Conservation (phyloP, 176 grass and related monocot genomes). For the Lolium rigidum region DNA sequence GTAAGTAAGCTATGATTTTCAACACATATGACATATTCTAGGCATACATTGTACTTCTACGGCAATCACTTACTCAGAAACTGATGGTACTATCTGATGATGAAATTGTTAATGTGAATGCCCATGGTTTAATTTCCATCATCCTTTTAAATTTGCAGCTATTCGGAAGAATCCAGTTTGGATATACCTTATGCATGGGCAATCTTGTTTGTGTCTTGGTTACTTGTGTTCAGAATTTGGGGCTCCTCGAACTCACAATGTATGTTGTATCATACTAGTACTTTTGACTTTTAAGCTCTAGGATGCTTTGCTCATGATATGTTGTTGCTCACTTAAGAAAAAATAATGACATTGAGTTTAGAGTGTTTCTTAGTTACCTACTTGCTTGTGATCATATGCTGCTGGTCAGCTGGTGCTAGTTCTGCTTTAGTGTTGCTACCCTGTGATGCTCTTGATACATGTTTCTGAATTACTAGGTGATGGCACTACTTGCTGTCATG, state of each 20-base stretch:
- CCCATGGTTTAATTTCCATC: not conserved
- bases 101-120: not conserved
- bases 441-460: too few species aligned
- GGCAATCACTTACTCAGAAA: not conserved
- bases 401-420: too few species aligned
- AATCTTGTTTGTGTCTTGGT: slow-evolving; percentile 78
- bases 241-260: slow-evolving; percentile 52
- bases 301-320: too few species aligned
- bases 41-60: slow-evolving; percentile 17
- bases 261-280: slow-evolving; percentile 29
- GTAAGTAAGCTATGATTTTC: slow-evolving; percentile 60
- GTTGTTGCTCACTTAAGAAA: too few species aligned
- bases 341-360: too few species aligned
- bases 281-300: too few species aligned
- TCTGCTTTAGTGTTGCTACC: too few species aligned
- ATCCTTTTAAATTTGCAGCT: slow-evolving; percentile 43
- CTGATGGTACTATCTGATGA: not conserved
- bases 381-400: too few species aligned
- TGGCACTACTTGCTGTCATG: too few species aligned
- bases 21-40: slow-evolving; percentile 15
- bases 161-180: slow-evolving; percentile 68
- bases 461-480: too few species aligned
- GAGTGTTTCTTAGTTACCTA: too few species aligned
- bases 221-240: slow-evolving; percentile 87
- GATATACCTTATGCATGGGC: slow-evolving; percentile 64